phyloP scores from a whole-genome alignment of 73 alveolate genomes.

The Paramecium caudatum region DNA sequence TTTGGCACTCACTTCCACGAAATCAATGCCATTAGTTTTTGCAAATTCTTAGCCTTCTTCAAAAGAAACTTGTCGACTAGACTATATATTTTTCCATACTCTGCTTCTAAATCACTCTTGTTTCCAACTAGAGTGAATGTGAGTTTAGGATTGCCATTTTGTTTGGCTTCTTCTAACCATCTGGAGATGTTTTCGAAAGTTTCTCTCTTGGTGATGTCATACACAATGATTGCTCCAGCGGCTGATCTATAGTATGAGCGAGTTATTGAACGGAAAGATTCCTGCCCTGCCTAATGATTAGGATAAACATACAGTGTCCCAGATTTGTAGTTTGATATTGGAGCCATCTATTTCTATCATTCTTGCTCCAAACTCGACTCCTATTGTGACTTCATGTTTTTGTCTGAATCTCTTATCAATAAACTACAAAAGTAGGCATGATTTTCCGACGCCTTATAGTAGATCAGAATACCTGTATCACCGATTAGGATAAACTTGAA shows the following conservation, averaged over 20 bases:
- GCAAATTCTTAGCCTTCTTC: conserved; percentile 86
- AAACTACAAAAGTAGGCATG: conserved; percentile 93
- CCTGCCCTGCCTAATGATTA: conserved; percentile 91
- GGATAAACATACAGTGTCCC: conserved; percentile 92
- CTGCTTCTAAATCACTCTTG: conserved; percentile 89
- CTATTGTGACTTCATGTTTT: conserved; percentile 94
- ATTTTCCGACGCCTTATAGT: conserved; percentile 93
- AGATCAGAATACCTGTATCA: conserved; percentile 80
- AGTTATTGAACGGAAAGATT: conserved; percentile 91
- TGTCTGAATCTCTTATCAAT: conserved; percentile 92
- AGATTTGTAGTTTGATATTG: conserved; percentile 89
- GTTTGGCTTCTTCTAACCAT: conserved; percentile 95
- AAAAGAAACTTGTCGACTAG: conserved; percentile 76
- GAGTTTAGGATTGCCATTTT: conserved; percentile 89
- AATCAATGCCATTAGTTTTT: conserved; percentile 73
- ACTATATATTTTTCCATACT: neutral
- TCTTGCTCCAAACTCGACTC: conserved; percentile 97
- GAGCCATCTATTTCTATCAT: conserved; percentile 83
- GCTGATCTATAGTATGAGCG: conserved; percentile 94
- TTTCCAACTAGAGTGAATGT: conserved; percentile 93
- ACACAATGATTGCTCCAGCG: conserved; percentile 95
- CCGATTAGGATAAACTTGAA: conserved; percentile 91
- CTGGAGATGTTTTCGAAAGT: conserved; percentile 84
- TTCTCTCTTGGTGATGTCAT: conserved; percentile 90
- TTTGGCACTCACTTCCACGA: conserved; percentile 83